Percentiles rank a stretch among this genome's conserved stretches.
Conservation (phyloP, 2,329 filamentous ascomycete genomes). For the Beauveria medogensis region DNA sequence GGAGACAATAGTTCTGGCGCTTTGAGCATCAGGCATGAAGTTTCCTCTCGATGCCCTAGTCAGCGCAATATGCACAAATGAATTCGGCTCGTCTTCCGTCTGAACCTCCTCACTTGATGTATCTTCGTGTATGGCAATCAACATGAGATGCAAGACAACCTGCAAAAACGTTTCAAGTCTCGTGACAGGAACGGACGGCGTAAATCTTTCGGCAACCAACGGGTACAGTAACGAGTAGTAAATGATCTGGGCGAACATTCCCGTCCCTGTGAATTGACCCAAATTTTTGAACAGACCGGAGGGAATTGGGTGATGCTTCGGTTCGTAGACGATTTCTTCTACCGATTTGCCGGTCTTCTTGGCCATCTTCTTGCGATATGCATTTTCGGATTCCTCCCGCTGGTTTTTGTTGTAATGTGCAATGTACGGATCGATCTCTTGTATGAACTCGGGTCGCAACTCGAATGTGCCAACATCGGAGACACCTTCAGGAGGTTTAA, state of each 20-base stretch:
- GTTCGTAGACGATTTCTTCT: conserved; percentile 86
- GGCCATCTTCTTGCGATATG: conserved; percentile 79
- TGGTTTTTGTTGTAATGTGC: conserved; percentile 96
- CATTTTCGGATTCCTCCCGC: conserved; percentile 85
- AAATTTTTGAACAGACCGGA: conserved; percentile 72
- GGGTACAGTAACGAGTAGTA: conserved; percentile 83
- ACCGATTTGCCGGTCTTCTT: conserved; percentile 75
- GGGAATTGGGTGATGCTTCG: conserved; percentile 66
- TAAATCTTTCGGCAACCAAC: conserved; percentile 58
- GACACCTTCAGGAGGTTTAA: conserved; percentile 82
- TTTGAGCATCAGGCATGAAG: conserved; percentile 48
- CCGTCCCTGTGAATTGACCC: conserved; percentile 71
- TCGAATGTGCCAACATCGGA: conserved; percentile 93
- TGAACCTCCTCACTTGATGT: conserved; percentile 47
- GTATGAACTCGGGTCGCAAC: conserved; percentile 75
- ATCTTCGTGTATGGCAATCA: conserved; percentile 83
- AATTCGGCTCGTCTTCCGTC: conserved; percentile 41
- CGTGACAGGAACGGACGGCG: conserved; percentile 68
- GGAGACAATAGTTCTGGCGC: conserved; percentile 54
- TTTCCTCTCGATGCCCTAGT: conserved; percentile 54
- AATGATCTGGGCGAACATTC: conserved; percentile 82
- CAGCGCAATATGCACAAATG: conserved; percentile 67
- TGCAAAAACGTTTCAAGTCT: conserved; percentile 88
- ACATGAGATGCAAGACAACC: conserved; percentile 77
- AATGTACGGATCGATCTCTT: conserved; percentile 89